Evolutionary conservation across 2,329 filamentous ascomycete species (phyloP).

Genomic region (Cryphonectria nitschkei): DNA sequence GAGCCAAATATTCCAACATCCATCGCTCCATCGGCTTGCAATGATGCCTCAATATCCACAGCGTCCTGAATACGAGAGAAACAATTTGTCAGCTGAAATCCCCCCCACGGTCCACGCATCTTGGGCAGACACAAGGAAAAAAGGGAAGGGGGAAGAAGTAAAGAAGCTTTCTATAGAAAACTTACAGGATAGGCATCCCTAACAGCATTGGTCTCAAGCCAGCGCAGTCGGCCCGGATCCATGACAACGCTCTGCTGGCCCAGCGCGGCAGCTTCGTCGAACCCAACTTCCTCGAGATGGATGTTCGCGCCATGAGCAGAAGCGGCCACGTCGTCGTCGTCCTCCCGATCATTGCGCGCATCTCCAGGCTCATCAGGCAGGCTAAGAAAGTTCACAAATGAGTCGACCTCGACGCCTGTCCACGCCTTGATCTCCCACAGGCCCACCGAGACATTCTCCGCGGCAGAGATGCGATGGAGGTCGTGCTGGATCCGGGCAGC

Average conservation of each 20-base stretch:
- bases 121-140: background rate
- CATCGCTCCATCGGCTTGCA: conserved; percentile 36
- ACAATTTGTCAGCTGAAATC: background rate
- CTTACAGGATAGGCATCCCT: conserved; percentile 40
- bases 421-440: conserved; percentile 74
- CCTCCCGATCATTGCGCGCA: background rate
- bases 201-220: conserved; percentile 35
- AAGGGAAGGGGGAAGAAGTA: background rate
- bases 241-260: background rate
- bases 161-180: background rate
- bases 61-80: conserved; percentile 37
- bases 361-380: conserved; percentile 42
- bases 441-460: conserved; percentile 60
- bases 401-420: conserved; percentile 72
- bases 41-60: conserved; percentile 46
- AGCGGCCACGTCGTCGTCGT: background rate
- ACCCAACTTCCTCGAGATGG: conserved; percentile 8
- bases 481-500: conserved; percentile 70
- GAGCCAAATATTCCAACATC: conserved; percentile 48
- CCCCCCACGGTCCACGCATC: too few relatives aligned
- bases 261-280: conserved; percentile 13
- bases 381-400: conserved; percentile 81
- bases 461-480: conserved; percentile 61
- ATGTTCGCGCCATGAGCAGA: conserved; percentile 1
- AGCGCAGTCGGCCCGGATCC: conserved; percentile 22